Evolutionary conservation across 441 rosid genomes (phyloP).

Genomic region (Hura crepitans): DNA sequence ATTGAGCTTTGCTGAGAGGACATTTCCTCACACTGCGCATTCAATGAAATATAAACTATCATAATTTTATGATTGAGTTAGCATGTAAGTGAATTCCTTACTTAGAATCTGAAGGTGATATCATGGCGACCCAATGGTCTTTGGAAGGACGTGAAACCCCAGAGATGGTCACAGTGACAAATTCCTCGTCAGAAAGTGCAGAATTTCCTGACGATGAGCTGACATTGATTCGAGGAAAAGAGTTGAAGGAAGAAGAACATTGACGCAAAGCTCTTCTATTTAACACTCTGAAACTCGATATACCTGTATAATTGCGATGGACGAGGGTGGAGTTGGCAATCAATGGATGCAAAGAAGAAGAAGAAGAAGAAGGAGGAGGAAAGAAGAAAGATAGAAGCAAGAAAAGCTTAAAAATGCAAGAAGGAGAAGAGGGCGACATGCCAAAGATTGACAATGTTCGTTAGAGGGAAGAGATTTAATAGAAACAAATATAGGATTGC

Average conservation of each 20-base stretch:
- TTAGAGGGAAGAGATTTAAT: background rate
- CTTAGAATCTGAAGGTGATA: slow-evolving; percentile 52
- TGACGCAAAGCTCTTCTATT: slow-evolving; percentile 40
- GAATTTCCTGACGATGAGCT: background rate
- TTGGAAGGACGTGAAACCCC: slow-evolving; percentile 42
- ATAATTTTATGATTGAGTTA: no score
- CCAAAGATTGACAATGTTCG: background rate
- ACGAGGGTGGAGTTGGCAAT: slow-evolving; percentile 21
- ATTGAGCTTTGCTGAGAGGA: slow-evolving; percentile 29
- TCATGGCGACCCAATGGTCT: slow-evolving; percentile 61
- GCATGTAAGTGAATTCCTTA: slow-evolving; percentile 21
- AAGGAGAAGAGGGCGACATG: slow-evolving; percentile 4
- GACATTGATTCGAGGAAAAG: slow-evolving; percentile 32
- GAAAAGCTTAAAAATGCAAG: background rate
- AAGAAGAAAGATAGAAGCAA: background rate
- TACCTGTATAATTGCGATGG: slow-evolving; percentile 39
- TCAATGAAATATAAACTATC: no score
- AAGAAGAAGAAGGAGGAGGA: background rate
- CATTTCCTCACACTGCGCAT: slow-evolving; percentile 47
- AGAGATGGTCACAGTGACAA: slow-evolving; percentile 40
- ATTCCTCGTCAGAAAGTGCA: slow-evolving; percentile 37
- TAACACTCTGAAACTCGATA: slow-evolving; percentile 47
- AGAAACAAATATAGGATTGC: no score
- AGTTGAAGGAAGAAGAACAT: slow-evolving; percentile 36
- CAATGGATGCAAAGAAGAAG: slow-evolving; percentile 30